Conservation (phyloP, 306 rosid genomes). For the Sindora glabra region DNA sequence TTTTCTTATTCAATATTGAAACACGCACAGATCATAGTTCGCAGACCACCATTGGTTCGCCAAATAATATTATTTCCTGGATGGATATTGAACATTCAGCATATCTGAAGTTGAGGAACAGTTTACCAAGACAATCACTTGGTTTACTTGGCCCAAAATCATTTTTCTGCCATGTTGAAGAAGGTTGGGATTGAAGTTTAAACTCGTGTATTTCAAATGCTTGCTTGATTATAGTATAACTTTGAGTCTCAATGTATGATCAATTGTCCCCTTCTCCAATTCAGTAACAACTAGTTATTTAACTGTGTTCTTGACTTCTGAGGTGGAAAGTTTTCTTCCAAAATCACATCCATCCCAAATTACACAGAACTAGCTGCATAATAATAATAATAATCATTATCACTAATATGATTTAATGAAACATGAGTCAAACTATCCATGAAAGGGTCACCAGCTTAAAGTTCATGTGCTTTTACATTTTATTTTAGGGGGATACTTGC, state of each 20-base stretch:
- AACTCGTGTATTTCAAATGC: background rate
- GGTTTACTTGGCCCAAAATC: background rate
- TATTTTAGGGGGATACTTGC: background rate
- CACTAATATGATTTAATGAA: background rate
- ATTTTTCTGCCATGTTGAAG: background rate
- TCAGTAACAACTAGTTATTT: background rate
- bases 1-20: background rate
- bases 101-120: background rate
- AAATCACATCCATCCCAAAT: background rate
- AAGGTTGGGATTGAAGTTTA: background rate
- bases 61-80: background rate
- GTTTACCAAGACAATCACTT: background rate
- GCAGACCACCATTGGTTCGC: background rate
- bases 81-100: background rate
- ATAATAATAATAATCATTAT: background rate
- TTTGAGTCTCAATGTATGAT: background rate
- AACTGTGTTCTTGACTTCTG: background rate
- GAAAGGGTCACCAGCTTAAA: constrained; percentile 1
- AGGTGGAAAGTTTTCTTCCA: constrained; percentile 4
- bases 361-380: background rate
- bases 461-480: background rate
- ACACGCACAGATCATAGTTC: background rate
- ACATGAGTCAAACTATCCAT: background rate
- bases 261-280: background rate
- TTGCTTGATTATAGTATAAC: background rate